A percentile compares a stretch with the other conserved stretches of the same genome.
Evolutionary conservation across 208 protist species (phyloP).

Genomic region (Zelonia costaricensis): DNA sequence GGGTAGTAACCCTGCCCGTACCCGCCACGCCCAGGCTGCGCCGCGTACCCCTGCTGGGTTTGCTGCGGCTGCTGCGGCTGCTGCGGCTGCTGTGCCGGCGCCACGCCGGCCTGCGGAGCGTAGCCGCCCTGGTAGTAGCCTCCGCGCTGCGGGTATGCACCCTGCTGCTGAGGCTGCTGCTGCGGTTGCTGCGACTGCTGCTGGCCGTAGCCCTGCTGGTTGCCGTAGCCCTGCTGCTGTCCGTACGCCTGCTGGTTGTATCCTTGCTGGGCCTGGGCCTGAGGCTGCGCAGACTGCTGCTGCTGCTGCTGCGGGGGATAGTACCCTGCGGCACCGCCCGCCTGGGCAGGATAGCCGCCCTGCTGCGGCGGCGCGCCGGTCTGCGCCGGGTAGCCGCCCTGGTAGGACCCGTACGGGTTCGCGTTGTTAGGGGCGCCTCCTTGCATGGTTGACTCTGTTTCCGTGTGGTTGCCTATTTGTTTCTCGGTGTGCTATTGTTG

Average conservation of each 20-base stretch:
- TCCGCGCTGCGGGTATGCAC: conserved; percentile 15
- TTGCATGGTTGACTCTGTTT: conserved; percentile 18
- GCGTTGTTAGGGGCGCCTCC: conserved; percentile 25
- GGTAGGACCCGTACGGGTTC: conserved; percentile 29
- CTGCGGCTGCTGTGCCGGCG: too few species aligned
- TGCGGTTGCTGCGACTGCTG: background rate
- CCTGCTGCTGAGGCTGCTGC: conserved; percentile 13
- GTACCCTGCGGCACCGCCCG: conserved; percentile 21
- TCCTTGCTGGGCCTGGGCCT: conserved; percentile 7
- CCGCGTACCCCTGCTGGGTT: conserved; percentile 2
- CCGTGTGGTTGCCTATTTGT: background rate
- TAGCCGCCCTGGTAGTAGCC: conserved; percentile 13
- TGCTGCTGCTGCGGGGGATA: conserved; percentile 27
- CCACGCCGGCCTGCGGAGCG: background rate
- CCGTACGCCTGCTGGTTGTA: conserved; percentile 2
- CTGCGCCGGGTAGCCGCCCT: conserved; percentile 16
- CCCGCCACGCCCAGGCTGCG: background rate
- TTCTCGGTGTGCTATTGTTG: too few species aligned
- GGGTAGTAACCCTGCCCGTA: conserved; percentile 22
- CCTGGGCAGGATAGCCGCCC: too few species aligned
- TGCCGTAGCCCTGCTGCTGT: conserved; percentile 16
- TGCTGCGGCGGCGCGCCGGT: conserved; percentile 25
- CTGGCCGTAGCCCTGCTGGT: conserved; percentile 20
- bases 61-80: too few species aligned
- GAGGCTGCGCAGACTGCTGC: conserved; percentile 8